Conservation (phyloP, 768 basidiomycete species). For the Harrya chromipes region DNA sequence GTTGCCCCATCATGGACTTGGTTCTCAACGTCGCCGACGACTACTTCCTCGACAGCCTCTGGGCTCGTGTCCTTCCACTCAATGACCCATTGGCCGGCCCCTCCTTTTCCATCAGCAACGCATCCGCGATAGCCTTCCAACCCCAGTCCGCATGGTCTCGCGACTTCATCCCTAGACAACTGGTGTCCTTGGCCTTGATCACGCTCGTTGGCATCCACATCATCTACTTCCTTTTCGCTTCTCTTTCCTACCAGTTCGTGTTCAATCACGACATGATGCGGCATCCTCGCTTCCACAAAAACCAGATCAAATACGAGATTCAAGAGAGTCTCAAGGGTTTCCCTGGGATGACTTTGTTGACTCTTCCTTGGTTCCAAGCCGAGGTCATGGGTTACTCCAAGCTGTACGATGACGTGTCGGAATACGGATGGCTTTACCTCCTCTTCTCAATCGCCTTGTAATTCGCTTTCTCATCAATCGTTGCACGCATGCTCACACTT, state of each 20-base stretch:
- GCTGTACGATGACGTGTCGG: conserved; percentile 73
- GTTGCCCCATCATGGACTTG: conserved; percentile 61
- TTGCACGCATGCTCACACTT: not conserved
- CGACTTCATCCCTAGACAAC: conserved; percentile 76
- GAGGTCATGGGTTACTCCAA: conserved; percentile 85
- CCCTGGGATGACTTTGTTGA: conserved; percentile 78
- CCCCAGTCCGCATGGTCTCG: conserved; percentile 78
- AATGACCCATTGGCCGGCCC: conserved; percentile 39
- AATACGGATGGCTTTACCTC: conserved; percentile 78
- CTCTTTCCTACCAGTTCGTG: conserved; percentile 75
- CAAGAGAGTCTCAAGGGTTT: conserved; percentile 68
- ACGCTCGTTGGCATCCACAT: conserved; percentile 79
- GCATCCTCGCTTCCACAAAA: conserved; percentile 89
- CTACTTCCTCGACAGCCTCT: conserved; percentile 73
- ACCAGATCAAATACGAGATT: conserved; percentile 85
- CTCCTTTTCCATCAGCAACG: conserved; percentile 35
- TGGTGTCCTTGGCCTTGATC: conserved; percentile 64
- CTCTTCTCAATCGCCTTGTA: conserved; percentile 67
- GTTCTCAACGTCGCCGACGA: conserved; percentile 72
- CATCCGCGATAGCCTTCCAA: conserved; percentile 34
- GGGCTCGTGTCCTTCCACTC: conserved; percentile 70
- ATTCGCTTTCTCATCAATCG: conserved; percentile 23
- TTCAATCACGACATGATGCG: conserved; percentile 96
- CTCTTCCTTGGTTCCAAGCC: conserved; percentile 90
- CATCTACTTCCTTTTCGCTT: conserved; percentile 89